Evolutionary conservation across 768 basidiomycete genomes (phyloP).

Genomic region (Lactarius quietus): DNA sequence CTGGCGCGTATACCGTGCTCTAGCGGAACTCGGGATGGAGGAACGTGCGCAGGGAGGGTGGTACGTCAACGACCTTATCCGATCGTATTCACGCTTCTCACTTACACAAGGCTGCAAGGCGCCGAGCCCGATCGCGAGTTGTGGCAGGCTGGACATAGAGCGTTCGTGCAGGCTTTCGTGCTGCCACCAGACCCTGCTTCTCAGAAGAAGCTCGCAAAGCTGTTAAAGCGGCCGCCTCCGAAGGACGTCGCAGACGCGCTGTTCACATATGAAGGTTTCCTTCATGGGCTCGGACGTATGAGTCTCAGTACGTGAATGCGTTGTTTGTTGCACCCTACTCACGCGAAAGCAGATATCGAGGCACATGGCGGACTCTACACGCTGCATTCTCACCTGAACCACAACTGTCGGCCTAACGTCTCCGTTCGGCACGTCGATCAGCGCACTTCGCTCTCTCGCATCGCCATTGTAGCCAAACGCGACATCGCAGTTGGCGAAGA

Average conservation of each 20-base stretch:
- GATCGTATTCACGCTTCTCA: too few relatives aligned
- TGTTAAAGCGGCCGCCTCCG: constrained; percentile 50
- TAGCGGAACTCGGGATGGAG: constrained; percentile 78
- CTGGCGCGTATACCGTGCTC: constrained; percentile 51
- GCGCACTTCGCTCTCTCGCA: constrained; percentile 63
- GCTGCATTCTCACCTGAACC: constrained; percentile 85
- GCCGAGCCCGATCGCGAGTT: constrained; percentile 56
- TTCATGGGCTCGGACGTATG: constrained; percentile 71
- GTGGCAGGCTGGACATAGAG: constrained; percentile 64
- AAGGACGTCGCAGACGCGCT: constrained; percentile 51
- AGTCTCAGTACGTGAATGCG: constrained; percentile 61
- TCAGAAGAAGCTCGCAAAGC: constrained; percentile 53
- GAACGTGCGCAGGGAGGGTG: constrained; percentile 49
- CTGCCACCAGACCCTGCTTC: constrained; percentile 48
- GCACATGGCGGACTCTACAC: constrained; percentile 83
- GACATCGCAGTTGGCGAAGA: constrained; percentile 70
- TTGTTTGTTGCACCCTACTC: constrained; percentile 4
- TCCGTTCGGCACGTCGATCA: constrained; percentile 75
- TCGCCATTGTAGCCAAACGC: constrained; percentile 66
- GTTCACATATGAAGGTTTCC: constrained; percentile 75
- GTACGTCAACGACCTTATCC: constrained; percentile 34
- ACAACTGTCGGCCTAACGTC: constrained; percentile 75
- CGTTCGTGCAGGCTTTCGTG: constrained; percentile 60
- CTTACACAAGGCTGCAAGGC: constrained; percentile 33
- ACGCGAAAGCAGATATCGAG: constrained; percentile 78